Base-by-base conservation (phyloP, 441 rosid genomes). In the Gossypium trilobum region DNA sequence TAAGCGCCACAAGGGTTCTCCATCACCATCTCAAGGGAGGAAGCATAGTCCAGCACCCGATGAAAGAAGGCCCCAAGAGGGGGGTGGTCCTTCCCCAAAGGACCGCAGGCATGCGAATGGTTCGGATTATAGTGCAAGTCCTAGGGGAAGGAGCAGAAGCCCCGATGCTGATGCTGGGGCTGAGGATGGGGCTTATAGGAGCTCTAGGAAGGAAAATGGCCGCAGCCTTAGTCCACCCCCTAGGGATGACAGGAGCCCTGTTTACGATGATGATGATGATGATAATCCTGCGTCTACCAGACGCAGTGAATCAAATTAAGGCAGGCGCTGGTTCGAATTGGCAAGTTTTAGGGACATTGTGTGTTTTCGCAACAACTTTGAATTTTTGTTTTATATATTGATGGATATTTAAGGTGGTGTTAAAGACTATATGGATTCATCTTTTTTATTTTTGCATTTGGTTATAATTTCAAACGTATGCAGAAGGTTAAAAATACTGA, bases 1-100 rank as follows among this genome's bases (percentile, higher is more conserved):
- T 46, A 80, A 73, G 73, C 74, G 76, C 20, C 83, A 68, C 70
- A 80, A 87, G 78, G 84, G 74, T 78, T 79, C 82, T 48, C 71
- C 84, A 0, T 80, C 83, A 63, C 80, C 86, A 11, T 74, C 85
- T 9, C 80, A 61, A 71, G 87, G 84, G 60, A 84, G 85, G 77
- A 86, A 81, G 70, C 79, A 71, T 57, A 87, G 90, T 73, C 75
- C 78, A 25, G 73, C 80, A 52, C 85, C 88, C 0, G 84, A 74
- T 4, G 85, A 76, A 29, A 79, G 75, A 33, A 79, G 84, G 70
- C 84, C 86, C 13, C 71, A 57, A 29, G 87, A 76, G 74, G 75
- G 72, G 65, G 73, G 78, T 11, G 83, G 88, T 19, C 80, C 59
- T 27, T 84, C 86, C 44, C 86, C 86, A 11, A 58, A 75, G 50